A percentile compares a stretch with the other conserved stretches of the same genome.
Conservation (phyloP, 75 land plant species). For the Larix kaempferi region DNA sequence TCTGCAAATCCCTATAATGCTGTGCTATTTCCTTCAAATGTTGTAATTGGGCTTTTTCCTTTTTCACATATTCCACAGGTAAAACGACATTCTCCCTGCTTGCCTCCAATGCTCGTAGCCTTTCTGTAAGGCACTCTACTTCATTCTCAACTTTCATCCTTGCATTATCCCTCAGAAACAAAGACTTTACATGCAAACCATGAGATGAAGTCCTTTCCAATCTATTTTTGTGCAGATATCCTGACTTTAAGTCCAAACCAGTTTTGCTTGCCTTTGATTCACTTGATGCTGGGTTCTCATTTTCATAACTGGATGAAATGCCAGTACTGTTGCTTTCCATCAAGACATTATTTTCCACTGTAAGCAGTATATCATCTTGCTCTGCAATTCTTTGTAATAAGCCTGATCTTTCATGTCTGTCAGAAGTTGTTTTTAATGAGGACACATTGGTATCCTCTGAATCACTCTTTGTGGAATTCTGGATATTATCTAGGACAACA, state of each 20-base stretch:
- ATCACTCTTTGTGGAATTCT: neutral
- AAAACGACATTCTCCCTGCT: conserved; percentile 46
- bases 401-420: neutral
- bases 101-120: conserved; percentile 34
- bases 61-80: conserved; percentile 30
- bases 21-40: conserved; percentile 43
- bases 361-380: neutral
- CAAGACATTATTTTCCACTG: conserved; percentile 9
- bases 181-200: conserved; percentile 32
- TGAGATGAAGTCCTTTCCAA: conserved; percentile 6
- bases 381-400: conserved; percentile 1
- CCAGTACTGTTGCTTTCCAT: neutral
- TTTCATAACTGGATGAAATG: neutral
- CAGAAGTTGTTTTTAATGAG: neutral
- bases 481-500: conserved; percentile 31
- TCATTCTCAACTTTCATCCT: conserved; percentile 39
- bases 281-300: neutral
- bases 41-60: conserved; percentile 28
- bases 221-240: neutral
- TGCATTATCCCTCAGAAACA: conserved; percentile 46
- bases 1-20: conserved; percentile 39
- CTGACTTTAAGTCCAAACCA: conserved; percentile 14
- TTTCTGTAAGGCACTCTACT: conserved; percentile 42
- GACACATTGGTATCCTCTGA: neutral
- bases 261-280: conserved; percentile 16